These are phyloP conservation scores for Fusarium cicatricum DNA, from an alignment of 2,329 filamentous ascomycete species.

Conservation along the genomic window DNA sequence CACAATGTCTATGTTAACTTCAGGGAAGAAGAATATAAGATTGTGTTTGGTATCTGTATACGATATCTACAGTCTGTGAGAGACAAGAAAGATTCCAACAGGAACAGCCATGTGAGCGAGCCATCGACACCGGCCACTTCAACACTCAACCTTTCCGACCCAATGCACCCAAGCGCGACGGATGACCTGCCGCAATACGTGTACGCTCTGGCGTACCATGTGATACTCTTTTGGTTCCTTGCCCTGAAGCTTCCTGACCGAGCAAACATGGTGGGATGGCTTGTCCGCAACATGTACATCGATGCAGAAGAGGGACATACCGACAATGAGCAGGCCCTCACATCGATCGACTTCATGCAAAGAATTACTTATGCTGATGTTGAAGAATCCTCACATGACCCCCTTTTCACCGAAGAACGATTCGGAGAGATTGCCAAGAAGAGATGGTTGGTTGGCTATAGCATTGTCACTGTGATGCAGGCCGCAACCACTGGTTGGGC, in stretches of 20 bases:
- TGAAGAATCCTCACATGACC: constrained; percentile 75
- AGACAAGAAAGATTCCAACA: constrained; percentile 64
- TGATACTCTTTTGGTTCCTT: constrained; percentile 97
- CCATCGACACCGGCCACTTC: constrained; percentile 43
- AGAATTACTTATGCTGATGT: constrained; percentile 85
- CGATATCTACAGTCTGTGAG: constrained; percentile 90
- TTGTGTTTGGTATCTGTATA: constrained; percentile 94
- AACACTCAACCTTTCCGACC: constrained; percentile 28
- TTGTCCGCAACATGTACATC: constrained; percentile 84
- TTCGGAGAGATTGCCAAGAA: constrained; percentile 74
- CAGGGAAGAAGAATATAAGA: constrained; percentile 89
- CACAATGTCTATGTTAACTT: constrained; percentile 89
- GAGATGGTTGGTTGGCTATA: constrained; percentile 77
- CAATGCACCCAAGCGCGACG: constrained; percentile 46
- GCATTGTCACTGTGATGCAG: constrained; percentile 78
- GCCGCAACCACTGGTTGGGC: constrained; percentile 72
- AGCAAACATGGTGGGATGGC: constrained; percentile 86
- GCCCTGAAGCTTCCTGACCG: constrained; percentile 86
- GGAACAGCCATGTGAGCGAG: constrained; percentile 57
- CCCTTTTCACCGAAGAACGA: constrained; percentile 68
- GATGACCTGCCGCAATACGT: constrained; percentile 93
- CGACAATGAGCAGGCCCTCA: constrained; percentile 90
- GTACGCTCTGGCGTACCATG: constrained; percentile 91
- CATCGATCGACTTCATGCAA: constrained; percentile 95
- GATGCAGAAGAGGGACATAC: constrained; percentile 76